Percentiles rank a stretch among this genome's conserved stretches.
Conservation (phyloP, 106 monocot species). For the Dendrobium huoshanense region DNA sequence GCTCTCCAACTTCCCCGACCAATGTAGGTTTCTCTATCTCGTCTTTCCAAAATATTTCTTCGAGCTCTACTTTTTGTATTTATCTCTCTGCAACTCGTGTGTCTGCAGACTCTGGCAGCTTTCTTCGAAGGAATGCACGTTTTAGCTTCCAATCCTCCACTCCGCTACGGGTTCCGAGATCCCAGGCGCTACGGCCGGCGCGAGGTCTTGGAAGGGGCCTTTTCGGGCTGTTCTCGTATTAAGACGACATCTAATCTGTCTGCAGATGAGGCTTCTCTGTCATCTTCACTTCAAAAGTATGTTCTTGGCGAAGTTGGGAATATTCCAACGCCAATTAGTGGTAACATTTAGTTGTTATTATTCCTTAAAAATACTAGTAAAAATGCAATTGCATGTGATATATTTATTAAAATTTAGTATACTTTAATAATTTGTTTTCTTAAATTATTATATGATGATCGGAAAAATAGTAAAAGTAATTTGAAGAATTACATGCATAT, state of each 20-base stretch:
- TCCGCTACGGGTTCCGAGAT: neutral
- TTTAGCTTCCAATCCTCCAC: slow-evolving; percentile 20
- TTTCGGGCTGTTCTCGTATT: slow-evolving; percentile 18
- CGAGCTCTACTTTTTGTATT: no score
- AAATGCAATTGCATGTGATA: no score
- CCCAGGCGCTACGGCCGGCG: slow-evolving; percentile 34
- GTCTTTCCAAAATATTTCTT: no score
- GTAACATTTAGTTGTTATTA: neutral
- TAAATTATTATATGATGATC: neutral
- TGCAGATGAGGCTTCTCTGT: neutral
- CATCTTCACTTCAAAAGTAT: slow-evolving; percentile 5
- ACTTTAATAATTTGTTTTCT: neutral
- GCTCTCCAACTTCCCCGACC: no score
- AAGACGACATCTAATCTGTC: neutral
- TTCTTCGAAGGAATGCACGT: slow-evolving; percentile 18
- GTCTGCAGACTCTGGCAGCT: neutral
- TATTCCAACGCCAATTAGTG: neutral
- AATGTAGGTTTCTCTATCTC: no score
- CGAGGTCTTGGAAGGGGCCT: slow-evolving; percentile 30
- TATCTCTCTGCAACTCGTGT: no score
- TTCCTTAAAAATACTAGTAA: neutral
- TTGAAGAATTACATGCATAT: neutral
- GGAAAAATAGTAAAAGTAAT: neutral
- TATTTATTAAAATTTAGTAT: neutral
- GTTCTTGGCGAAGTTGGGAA: neutral